Evolutionary conservation across 257 asterid genomes (phyloP).

Genomic region (Penstemon davidsonii): DNA sequence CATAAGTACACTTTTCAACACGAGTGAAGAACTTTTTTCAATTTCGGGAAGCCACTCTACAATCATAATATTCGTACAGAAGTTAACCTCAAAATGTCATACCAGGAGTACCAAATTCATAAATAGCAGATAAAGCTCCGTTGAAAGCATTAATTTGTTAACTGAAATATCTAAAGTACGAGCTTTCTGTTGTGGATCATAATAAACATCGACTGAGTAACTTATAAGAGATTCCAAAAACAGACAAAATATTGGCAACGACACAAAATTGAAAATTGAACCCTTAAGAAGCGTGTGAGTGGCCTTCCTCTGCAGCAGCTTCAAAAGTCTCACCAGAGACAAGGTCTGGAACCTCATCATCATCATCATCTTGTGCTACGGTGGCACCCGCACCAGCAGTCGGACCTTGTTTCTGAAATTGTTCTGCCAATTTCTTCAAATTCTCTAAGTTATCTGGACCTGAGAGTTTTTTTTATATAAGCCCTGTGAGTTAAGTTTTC

Average conservation of each 20-base stretch:
- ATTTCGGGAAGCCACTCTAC: no score
- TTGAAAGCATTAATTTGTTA: slow-evolving; percentile 16
- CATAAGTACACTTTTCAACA: no score
- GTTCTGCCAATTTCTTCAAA: slow-evolving; percentile 76
- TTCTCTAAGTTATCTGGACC: slow-evolving; percentile 86
- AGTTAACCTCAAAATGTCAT: background rate
- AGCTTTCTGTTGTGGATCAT: slow-evolving; percentile 33
- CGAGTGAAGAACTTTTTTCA: no score
- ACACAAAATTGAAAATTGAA: slow-evolving; percentile 35
- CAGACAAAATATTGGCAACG: slow-evolving; percentile 32
- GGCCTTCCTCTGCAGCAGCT: slow-evolving; percentile 68
- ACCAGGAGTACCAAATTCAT: background rate
- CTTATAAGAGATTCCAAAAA: slow-evolving; percentile 34
- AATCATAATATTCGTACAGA: background rate
- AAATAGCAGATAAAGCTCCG: background rate
- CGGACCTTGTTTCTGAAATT: slow-evolving; percentile 73
- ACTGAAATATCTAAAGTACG: slow-evolving; percentile 15
- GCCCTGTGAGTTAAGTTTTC: background rate
- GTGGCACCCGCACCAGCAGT: slow-evolving; percentile 34
- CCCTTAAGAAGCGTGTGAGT: slow-evolving; percentile 41
- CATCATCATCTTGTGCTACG: slow-evolving; percentile 44
- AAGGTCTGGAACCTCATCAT: slow-evolving; percentile 78
- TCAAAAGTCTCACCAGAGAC: slow-evolving; percentile 73
- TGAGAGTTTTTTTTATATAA: slow-evolving; percentile 18
- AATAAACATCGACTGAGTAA: slow-evolving; percentile 25